A percentile compares a stretch with the other conserved stretches of the same genome.
These are phyloP conservation scores for Dorcoceras hygrometricum DNA, from an alignment of 257 asterid species.

Conservation along the genomic window DNA sequence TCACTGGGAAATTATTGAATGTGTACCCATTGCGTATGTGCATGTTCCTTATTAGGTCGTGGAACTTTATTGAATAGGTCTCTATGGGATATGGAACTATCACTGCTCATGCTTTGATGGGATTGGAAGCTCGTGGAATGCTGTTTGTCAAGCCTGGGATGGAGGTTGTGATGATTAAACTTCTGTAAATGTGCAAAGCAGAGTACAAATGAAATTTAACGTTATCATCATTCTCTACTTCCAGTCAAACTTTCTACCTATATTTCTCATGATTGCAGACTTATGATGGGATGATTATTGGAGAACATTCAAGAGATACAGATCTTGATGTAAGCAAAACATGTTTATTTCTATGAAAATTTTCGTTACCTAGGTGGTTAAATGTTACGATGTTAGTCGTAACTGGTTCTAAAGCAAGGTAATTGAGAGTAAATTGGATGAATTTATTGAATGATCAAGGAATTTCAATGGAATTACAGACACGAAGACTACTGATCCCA, in stretches of 20 bases:
- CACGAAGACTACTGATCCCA: too few relatives aligned
- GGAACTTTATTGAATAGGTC: constrained; percentile 50
- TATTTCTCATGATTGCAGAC: constrained; percentile 49
- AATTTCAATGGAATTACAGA: too few relatives aligned
- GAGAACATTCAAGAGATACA: constrained; percentile 94
- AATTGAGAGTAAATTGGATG: too few relatives aligned
- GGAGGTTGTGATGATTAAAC: constrained; percentile 49
- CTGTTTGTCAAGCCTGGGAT: constrained; percentile 88
- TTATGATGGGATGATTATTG: constrained; percentile 98
- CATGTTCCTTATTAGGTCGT: constrained; percentile 19
- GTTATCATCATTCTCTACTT: constrained; percentile 9
- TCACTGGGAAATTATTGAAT: too few relatives aligned
- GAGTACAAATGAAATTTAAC: constrained; percentile 13
- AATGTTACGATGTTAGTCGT: too few relatives aligned
- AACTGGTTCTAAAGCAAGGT: too few relatives aligned
- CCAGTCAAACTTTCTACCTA: constrained; percentile 9
- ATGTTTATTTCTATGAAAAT: constrained; percentile 1
- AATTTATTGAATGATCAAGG: too few relatives aligned
- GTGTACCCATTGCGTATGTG: constrained; percentile 15
- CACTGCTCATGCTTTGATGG: constrained; percentile 88
- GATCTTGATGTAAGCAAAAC: constrained; percentile 86
- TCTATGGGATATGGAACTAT: constrained; percentile 83
- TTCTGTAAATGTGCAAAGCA: constrained; percentile 4
- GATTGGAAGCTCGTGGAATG: constrained; percentile 90
- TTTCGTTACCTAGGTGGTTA: constrained; percentile 14